phyloP scores from a whole-genome alignment of 2,329 filamentous ascomycete genomes.

The Diaporthe sp. region DNA sequence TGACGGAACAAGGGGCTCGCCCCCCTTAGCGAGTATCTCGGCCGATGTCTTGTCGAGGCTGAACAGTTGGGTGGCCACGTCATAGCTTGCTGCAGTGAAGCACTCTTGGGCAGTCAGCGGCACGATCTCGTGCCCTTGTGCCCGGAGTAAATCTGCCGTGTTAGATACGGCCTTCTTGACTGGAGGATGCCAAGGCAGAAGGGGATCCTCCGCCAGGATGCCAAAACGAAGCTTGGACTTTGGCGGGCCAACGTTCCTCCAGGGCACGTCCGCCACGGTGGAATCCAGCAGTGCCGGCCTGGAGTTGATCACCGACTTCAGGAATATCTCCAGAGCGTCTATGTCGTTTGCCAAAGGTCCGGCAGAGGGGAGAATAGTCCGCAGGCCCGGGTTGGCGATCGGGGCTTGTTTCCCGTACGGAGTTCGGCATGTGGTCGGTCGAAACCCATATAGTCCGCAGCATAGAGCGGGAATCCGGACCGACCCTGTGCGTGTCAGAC shows the following conservation, averaged over 20 bases:
- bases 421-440: constrained; percentile 36
- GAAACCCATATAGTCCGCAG: constrained; percentile 43
- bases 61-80: constrained; percentile 36
- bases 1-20: constrained; percentile 39
- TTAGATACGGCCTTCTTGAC: constrained; percentile 29
- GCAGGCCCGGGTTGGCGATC: constrained; percentile 36
- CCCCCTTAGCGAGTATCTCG: constrained; percentile 25
- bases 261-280: constrained; percentile 39
- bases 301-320: constrained; percentile 39
- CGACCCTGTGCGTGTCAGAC: constrained; percentile 37
- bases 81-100: constrained; percentile 32
- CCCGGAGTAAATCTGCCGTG: constrained; percentile 6
- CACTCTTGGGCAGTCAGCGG: constrained; percentile 21
- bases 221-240: constrained; percentile 34
- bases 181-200: constrained; percentile 40
- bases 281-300: constrained; percentile 37
- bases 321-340: constrained; percentile 35
- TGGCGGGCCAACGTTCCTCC: constrained; percentile 10
- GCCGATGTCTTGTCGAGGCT: constrained; percentile 37
- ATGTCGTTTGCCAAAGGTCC: constrained; percentile 42
- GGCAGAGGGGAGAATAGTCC: constrained; percentile 35
- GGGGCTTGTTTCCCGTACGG: constrained; percentile 40
- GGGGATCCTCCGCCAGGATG: constrained; percentile 39
- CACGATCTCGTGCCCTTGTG: constrained; percentile 35
- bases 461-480: constrained; percentile 42